These are phyloP conservation scores for Lichtheimia hyalospora DNA, from an alignment of 371 early-diverging fungal species.

Conservation along the genomic window DNA sequence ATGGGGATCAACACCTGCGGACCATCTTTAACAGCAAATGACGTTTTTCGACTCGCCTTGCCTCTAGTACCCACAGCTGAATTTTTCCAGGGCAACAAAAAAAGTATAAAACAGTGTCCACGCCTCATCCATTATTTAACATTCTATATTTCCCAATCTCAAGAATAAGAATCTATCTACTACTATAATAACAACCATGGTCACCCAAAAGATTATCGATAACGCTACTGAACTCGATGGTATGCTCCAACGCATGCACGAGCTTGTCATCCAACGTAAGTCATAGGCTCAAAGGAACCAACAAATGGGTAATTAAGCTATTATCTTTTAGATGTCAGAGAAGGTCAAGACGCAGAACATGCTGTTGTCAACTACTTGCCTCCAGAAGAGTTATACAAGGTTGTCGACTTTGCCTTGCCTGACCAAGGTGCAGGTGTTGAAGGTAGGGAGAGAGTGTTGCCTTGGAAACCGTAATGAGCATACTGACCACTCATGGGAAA, in stretches of 20 bases:
- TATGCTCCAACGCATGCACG: conserved; percentile 34
- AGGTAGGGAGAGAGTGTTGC: conserved; percentile 28
- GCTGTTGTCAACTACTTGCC: conserved; percentile 48
- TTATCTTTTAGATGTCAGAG: conserved; percentile 36
- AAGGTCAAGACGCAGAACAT: conserved; percentile 38
- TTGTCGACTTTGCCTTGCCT: conserved; percentile 54
- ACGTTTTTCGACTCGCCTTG: too few species aligned
- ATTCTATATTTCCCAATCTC: too few species aligned
- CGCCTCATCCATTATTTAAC: too few species aligned
- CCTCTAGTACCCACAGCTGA: too few species aligned
- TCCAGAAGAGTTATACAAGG: conserved; percentile 53
- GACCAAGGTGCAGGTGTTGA: conserved; percentile 51
- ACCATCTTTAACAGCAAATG: too few species aligned
- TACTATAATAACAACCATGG: conserved; percentile 14
- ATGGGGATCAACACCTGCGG: neutral
- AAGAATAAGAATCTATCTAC: too few species aligned
- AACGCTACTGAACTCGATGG: conserved; percentile 34
- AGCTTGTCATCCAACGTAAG: conserved; percentile 37
- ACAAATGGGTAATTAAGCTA: neutral
- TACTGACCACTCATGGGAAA: neutral
- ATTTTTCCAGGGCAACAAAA: too few species aligned
- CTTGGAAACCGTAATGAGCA: too few species aligned
- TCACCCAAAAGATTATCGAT: conserved; percentile 18
- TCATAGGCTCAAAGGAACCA: neutral
- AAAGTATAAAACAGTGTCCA: too few species aligned